Evolutionary conservation across 2,329 filamentous ascomycete species (phyloP).

Genomic region (Chaetomiaceae sp.): DNA sequence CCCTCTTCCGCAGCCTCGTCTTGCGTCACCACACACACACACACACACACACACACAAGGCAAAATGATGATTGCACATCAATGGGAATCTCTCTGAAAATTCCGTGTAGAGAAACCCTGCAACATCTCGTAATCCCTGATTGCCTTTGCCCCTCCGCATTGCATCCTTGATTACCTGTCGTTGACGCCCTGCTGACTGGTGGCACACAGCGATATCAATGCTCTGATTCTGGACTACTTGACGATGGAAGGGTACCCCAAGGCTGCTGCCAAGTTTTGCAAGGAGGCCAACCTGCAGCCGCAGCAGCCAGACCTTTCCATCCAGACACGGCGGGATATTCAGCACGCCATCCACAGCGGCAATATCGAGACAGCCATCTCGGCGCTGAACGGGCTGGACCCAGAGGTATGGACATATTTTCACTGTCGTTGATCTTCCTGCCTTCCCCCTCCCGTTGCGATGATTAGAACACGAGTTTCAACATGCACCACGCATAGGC

Average conservation of each 20-base stretch:
- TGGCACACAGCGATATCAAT: slow-evolving; percentile 75
- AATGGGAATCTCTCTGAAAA: slow-evolving; percentile 99
- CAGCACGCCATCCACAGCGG: slow-evolving; percentile 80
- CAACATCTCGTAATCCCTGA: slow-evolving; percentile 60
- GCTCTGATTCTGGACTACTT: slow-evolving; percentile 94
- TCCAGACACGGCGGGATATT: slow-evolving; percentile 76
- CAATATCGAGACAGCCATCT: slow-evolving; percentile 78
- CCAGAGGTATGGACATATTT: slow-evolving; percentile 62
- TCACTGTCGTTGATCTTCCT: no score
- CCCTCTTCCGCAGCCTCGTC: slow-evolving; percentile 16
- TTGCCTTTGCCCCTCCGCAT: slow-evolving; percentile 22
- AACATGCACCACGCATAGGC: slow-evolving; percentile 99
- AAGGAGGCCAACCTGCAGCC: slow-evolving; percentile 83
- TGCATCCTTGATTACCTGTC: slow-evolving; percentile 8
- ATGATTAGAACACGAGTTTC: slow-evolving; percentile 92
- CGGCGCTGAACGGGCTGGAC: slow-evolving; percentile 82
- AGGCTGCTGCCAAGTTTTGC: slow-evolving; percentile 88
- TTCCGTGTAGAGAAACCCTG: slow-evolving; percentile 81
- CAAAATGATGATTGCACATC: slow-evolving; percentile 74
- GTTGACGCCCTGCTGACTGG: slow-evolving; percentile 17
- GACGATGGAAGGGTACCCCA: slow-evolving; percentile 90
- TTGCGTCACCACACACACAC: no score
- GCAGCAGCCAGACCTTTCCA: slow-evolving; percentile 65
- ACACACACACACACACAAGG: no score
- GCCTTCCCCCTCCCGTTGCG: slow-evolving; percentile 38